phyloP scores from a whole-genome alignment of 73 alveolate species.

The Loxodes magnus region DNA sequence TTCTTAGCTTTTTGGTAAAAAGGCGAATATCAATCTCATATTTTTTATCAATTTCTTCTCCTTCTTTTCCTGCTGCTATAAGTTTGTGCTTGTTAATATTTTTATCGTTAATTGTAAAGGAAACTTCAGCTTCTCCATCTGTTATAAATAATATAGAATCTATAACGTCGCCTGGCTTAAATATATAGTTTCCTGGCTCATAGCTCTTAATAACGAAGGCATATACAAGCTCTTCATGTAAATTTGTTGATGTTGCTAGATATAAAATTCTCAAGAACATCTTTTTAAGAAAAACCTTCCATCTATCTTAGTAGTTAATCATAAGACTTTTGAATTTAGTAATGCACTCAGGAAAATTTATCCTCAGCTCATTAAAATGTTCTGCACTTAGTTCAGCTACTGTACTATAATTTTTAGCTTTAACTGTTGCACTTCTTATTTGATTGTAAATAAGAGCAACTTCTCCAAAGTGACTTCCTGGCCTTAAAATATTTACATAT shows the following conservation, averaged over 20 bases:
- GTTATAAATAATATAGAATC: not conserved
- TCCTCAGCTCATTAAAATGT: not conserved
- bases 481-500: slow-evolving; percentile 7
- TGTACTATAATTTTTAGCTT: slow-evolving; percentile 8
- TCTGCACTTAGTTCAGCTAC: slow-evolving; percentile 14
- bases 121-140: slow-evolving; percentile 2
- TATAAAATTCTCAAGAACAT: not conserved
- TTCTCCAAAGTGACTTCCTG: slow-evolving; percentile 44
- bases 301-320: not conserved
- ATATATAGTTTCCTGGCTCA: slow-evolving; percentile 6
- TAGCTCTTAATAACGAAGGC: not conserved
- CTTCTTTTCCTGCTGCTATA: not conserved
- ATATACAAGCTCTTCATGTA: not conserved
- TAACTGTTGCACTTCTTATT: slow-evolving; percentile 37
- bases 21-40: not conserved
- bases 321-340: not conserved
- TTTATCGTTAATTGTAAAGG: slow-evolving; percentile 6
- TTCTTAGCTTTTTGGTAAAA: not conserved
- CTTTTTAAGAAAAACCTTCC: not conserved
- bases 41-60: not conserved
- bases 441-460: slow-evolving; percentile 17
- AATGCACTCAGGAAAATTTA: not conserved
- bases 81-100: not conserved
- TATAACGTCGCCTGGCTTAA: slow-evolving; percentile 8
- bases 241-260: not conserved